phyloP scores from a whole-genome alignment of 75 land plant species.

The Gnetum montanum region DNA sequence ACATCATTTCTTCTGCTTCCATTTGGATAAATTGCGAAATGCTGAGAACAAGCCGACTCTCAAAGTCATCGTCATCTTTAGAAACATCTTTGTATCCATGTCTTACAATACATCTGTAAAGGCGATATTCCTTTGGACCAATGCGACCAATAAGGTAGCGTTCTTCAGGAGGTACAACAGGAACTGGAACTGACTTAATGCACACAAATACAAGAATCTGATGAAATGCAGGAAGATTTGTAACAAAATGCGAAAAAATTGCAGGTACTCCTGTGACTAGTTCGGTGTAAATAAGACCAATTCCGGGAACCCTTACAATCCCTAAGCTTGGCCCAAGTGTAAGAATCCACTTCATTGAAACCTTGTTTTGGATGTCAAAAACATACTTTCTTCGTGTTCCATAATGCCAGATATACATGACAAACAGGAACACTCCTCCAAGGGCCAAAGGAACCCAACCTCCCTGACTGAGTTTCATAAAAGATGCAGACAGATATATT shows the following conservation, averaged over 20 bases:
- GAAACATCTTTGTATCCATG: constrained; percentile 80
- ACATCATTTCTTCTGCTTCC: constrained; percentile 10
- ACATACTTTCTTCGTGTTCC: constrained; percentile 49
- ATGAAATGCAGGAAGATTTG: constrained; percentile 66
- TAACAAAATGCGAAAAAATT: constrained; percentile 52
- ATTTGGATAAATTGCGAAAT: constrained; percentile 31
- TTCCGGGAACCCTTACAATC: constrained; percentile 48
- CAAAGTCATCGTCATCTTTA: constrained; percentile 60
- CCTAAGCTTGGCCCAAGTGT: constrained; percentile 39
- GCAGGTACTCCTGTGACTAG: constrained; percentile 44
- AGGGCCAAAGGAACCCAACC: constrained; percentile 46
- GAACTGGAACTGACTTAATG: constrained; percentile 64
- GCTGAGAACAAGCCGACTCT: constrained; percentile 33
- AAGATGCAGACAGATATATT: constrained; percentile 32
- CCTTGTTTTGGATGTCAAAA: constrained; percentile 51
- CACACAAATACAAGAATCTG: constrained; percentile 56
- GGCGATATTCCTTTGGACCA: constrained; percentile 50
- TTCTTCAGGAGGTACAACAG: constrained; percentile 44
- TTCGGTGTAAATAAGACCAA: constrained; percentile 47
- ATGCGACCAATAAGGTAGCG: constrained; percentile 57
- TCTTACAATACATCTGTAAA: constrained; percentile 75
- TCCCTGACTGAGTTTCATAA: constrained; percentile 38
- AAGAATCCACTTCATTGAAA: constrained; percentile 41
- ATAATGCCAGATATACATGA: constrained; percentile 53
- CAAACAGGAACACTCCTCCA: constrained; percentile 17